Conservation (phyloP, 192 early-diverging fungal species). For the Endogone sp. region DNA sequence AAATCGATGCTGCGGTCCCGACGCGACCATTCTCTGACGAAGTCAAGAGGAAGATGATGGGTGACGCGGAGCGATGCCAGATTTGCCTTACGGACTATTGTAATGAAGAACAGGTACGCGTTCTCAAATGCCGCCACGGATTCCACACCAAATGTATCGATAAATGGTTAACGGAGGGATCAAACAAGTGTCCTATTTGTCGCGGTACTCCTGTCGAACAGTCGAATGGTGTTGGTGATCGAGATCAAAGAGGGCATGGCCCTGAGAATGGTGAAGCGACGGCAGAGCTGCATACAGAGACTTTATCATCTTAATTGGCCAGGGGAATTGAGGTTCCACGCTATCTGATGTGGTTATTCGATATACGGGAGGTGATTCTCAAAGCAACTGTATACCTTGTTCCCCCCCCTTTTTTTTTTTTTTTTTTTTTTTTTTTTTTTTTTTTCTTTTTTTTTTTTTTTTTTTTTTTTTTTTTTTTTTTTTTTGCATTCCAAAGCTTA, state of each 20-base stretch:
- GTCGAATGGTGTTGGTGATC: not conserved
- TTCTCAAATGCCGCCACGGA: conserved; percentile 47
- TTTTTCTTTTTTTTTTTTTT: too few relatives aligned
- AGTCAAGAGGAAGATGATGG: conserved; percentile 3
- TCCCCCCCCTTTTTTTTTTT: not conserved
- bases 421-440: too few relatives aligned
- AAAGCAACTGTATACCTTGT: not conserved
- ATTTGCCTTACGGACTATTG: conserved; percentile 52
- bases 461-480: too few relatives aligned
- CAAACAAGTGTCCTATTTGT: conserved; percentile 54
- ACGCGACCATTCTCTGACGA: conserved; percentile 13
- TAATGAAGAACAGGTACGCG: conserved; percentile 36
- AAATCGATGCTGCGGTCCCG: conserved; percentile 33
- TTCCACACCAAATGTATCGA: conserved; percentile 53
- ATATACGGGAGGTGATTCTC: not conserved
- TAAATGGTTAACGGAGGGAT: conserved; percentile 44
- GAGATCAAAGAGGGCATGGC: not conserved
- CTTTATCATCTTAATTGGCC: not conserved
- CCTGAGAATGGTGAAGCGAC: not conserved
- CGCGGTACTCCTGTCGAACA: conserved; percentile 37
- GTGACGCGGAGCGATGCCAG: conserved; percentile 30
- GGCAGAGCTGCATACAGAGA: not conserved
- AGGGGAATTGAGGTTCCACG: not conserved
- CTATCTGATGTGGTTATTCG: not conserved
- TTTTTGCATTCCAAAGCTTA: too few relatives aligned